Conservation (phyloP, 768 basidiomycete species). For the Paxillus rubicundulus region DNA sequence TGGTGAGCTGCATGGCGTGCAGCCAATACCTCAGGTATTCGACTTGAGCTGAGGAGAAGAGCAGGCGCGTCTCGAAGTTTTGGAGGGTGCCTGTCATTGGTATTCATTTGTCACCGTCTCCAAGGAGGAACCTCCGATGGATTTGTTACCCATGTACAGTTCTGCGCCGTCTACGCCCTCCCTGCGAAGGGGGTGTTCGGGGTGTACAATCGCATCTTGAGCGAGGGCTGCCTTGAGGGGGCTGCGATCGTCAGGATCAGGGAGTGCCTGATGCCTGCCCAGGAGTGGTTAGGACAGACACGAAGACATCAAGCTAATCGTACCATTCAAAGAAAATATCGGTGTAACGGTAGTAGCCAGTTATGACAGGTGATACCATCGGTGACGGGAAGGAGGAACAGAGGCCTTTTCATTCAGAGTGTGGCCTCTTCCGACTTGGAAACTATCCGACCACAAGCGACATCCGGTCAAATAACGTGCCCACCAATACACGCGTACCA, state of each 20-base stretch:
- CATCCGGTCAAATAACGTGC: too few relatives aligned
- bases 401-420: neutral
- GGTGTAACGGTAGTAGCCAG: constrained; percentile 80
- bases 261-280: constrained; percentile 54
- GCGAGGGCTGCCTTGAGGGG: constrained; percentile 73
- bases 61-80: constrained; percentile 72
- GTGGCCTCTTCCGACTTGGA: too few relatives aligned
- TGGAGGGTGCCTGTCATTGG: constrained; percentile 53
- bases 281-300: neutral
- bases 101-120: neutral
- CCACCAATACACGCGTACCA: neutral
- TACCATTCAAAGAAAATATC: constrained; percentile 86
- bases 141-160: constrained; percentile 59
- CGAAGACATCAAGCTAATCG: constrained; percentile 1
- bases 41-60: constrained; percentile 81
- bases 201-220: constrained; percentile 65
- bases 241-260: constrained; percentile 55
- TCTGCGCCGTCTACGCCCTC: constrained; percentile 65
- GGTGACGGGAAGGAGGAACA: constrained; percentile 10
- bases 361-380: constrained; percentile 45
- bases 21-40: constrained; percentile 87
- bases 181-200: constrained; percentile 68
- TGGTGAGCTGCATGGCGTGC: constrained; percentile 67
- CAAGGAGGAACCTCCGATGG: neutral
- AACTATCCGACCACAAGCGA: too few relatives aligned